These are phyloP conservation scores for Chaetomidium leptoderma DNA, from an alignment of 495 filamentous ascomycete genomes.

Conservation along the genomic window DNA sequence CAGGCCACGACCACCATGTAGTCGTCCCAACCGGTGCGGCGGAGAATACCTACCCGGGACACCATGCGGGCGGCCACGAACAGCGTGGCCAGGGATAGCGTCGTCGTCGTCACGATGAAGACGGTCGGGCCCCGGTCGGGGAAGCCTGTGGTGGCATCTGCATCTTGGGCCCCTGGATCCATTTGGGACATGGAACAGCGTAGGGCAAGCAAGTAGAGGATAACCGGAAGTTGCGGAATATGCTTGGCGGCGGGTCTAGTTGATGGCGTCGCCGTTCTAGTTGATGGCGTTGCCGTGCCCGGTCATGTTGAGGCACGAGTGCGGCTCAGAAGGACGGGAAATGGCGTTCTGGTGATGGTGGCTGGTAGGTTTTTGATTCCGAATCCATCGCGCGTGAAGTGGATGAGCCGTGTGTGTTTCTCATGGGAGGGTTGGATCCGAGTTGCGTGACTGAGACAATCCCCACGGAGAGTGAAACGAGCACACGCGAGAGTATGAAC, in stretches of 20 bases:
- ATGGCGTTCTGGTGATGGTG: neutral
- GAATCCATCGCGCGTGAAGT: slow-evolving; percentile 1
- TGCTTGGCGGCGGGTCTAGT: neutral
- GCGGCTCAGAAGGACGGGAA: neutral
- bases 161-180: neutral
- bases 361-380: neutral
- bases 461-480: neutral
- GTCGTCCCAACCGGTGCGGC: slow-evolving; percentile 67
- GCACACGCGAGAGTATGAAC: no score
- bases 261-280: neutral
- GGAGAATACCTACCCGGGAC: slow-evolving; percentile 69
- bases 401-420: neutral
- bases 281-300: neutral
- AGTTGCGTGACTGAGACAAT: neutral
- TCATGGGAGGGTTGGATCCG: no score
- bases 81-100: slow-evolving; percentile 60
- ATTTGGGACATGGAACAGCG: neutral
- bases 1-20: slow-evolving; percentile 81
- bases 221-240: neutral
- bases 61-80: slow-evolving; percentile 71
- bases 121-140: slow-evolving; percentile 61
- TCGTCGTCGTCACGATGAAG: slow-evolving; percentile 67
- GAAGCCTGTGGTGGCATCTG: slow-evolving; percentile 20
- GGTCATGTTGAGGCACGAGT: neutral
- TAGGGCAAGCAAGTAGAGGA: neutral